Base-by-base conservation (phyloP, 2,329 filamentous ascomycete species). In the Talaromyces atroroseus region DNA sequence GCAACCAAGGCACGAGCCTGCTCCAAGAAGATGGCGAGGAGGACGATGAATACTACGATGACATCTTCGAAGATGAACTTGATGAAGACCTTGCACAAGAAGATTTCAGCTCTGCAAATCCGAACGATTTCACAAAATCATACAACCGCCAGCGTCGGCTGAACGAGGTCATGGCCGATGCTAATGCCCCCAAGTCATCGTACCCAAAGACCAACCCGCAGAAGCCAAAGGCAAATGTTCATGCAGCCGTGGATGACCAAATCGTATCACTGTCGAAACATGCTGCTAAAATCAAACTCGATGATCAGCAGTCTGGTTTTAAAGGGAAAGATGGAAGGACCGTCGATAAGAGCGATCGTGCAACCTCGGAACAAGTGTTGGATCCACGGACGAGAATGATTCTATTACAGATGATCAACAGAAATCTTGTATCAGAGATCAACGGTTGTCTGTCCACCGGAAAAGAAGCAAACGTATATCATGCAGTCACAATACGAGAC, bases 391-490 rank as follows among this genome's bases (percentile, higher is more conserved):
- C 94, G 14, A 88, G 92, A 63, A 95, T 96, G 90, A 92, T 99
- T 59, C 78, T 99, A 54, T 80, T 96, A 62, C 90, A 96, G 76
- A 90, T 99, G 82, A 92, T 97, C 77, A 96, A 97, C 72, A 85
- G 90, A 34, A 88, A 90, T 59, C 80, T 92, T 60, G 86, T 99
- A 50, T 89, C 87, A 57, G 92, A 96, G 72, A 87, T 99, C 52
- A 91, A 99, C 70, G 94, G 95, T 48, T 94, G 94, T 69, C 82
- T 99, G 64, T 96, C 90, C 59, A 99, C 94, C 0, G 94, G 94
- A 56, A 99, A 99, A 72, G 94, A 99, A 74, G 94, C 94, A 59
- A 99, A 99, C 71, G 94, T 99, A 24, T 99, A 99, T 75, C 90
- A 95, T 61, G 91, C 92, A 18, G 81, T 95, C 11, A 82, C 85